phyloP scores from a whole-genome alignment of 371 early-diverging fungal genomes.

The Mortierella sp. region DNA sequence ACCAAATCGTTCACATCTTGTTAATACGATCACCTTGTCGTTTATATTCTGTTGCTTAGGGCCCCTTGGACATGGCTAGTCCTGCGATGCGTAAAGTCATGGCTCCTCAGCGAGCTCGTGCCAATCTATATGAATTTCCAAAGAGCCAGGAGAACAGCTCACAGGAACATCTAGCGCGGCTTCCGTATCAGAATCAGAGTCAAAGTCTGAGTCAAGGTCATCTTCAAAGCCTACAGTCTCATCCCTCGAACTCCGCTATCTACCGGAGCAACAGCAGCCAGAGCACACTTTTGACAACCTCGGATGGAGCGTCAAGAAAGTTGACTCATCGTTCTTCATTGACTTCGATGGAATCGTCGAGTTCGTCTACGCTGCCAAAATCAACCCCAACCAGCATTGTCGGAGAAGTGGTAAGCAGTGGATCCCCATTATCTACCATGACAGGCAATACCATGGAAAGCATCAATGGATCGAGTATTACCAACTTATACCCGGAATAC shows the following conservation, averaged over 20 bases:
- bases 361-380: slow-evolving; percentile 20
- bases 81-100: slow-evolving; percentile 23
- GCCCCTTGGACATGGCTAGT: slow-evolving; percentile 5
- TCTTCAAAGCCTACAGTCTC: slow-evolving; percentile 1
- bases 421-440: slow-evolving; percentile 39
- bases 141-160: slow-evolving; percentile 14
- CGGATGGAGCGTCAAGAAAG: slow-evolving; percentile 4
- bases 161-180: not conserved
- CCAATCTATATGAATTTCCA: slow-evolving; percentile 24
- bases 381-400: slow-evolving; percentile 10
- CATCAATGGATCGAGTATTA: slow-evolving; percentile 32
- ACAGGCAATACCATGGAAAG: slow-evolving; percentile 40
- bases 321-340: slow-evolving; percentile 33
- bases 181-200: not conserved
- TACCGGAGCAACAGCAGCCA: slow-evolving; percentile 20
- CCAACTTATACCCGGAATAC: not conserved
- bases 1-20: no score
- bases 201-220: not conserved
- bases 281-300: slow-evolving; percentile 1
- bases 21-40: not conserved
- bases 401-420: slow-evolving; percentile 3
- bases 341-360: slow-evolving; percentile 43
- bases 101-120: slow-evolving; percentile 20
- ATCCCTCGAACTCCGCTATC: not conserved
- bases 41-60: slow-evolving; percentile 6